Percentiles rank a stretch among this genome's conserved stretches.
These are phyloP conservation scores for Coniosporium tulheliwenetii DNA, from an alignment of 2,329 filamentous ascomycete species.

Conservation along the genomic window DNA sequence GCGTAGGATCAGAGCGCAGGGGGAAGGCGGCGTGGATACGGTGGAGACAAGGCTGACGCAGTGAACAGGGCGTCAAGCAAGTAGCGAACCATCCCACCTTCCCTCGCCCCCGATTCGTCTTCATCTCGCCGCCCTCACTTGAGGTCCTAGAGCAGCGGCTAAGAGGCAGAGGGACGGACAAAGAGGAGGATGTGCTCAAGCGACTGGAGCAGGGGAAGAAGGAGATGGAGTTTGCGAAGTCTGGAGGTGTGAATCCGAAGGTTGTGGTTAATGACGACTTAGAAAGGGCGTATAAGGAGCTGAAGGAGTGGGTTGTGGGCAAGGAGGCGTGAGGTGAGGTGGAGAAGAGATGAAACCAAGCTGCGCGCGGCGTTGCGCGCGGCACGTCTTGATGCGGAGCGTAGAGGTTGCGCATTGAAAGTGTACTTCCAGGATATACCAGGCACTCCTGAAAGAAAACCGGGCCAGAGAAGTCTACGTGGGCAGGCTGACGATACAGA, in stretches of 20 bases:
- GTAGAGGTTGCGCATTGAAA: too few relatives aligned
- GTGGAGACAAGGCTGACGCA: background rate
- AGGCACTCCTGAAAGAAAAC: too few relatives aligned
- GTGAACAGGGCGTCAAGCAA: constrained; percentile 65
- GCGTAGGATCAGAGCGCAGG: background rate
- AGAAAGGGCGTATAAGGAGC: constrained; percentile 37
- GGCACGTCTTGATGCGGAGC: too few relatives aligned
- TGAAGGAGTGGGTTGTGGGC: constrained; percentile 20
- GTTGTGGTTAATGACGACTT: constrained; percentile 52
- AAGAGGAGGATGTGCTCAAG: constrained; percentile 53
- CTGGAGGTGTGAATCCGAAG: constrained; percentile 49
- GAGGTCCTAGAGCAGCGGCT: constrained; percentile 60
- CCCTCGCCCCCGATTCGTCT: constrained; percentile 62
- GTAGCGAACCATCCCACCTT: constrained; percentile 48
- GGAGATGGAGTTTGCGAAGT: constrained; percentile 59
- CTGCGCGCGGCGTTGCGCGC: too few relatives aligned
- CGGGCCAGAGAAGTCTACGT: too few relatives aligned
- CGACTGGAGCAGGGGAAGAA: constrained; percentile 54
- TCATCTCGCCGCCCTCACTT: constrained; percentile 65
- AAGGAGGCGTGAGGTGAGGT: constrained; percentile 5
- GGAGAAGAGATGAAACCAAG: background rate
- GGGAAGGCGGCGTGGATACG: background rate
- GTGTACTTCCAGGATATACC: too few relatives aligned
- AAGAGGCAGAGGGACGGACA: constrained; percentile 63
- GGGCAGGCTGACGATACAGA: too few relatives aligned